Conservation (phyloP, 345 rosid species). For the rapeseed (Brassica napus) region Da-Ae NC_063438.1:6783001-6783500, state of each 20-base stretch:
- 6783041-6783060: not conserved
- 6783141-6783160: conserved; percentile 16
- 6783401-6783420: not conserved
- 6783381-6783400: not conserved
- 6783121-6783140: not conserved
- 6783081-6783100: conserved; percentile 24
- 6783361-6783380: not conserved
- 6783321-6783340: not conserved
- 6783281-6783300: conserved; percentile 15
- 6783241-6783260: conserved; percentile 20
- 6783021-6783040: conserved; percentile 3
- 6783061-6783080: conserved; percentile 5
- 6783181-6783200: not conserved
- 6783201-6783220: conserved; percentile 7
- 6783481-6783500: not conserved
- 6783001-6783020: not conserved
- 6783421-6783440: not conserved
- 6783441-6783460: not conserved
- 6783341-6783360: not conserved
- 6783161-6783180: not conserved
- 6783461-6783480: not conserved
- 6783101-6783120: conserved; percentile 18
- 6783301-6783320: not conserved
- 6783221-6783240: conserved; percentile 25
- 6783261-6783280: not conserved